Percentiles rank a stretch among this genome's conserved stretches.
phyloP scores from a whole-genome alignment of 768 basidiomycete species.

The Tulasnella sp. region DNA sequence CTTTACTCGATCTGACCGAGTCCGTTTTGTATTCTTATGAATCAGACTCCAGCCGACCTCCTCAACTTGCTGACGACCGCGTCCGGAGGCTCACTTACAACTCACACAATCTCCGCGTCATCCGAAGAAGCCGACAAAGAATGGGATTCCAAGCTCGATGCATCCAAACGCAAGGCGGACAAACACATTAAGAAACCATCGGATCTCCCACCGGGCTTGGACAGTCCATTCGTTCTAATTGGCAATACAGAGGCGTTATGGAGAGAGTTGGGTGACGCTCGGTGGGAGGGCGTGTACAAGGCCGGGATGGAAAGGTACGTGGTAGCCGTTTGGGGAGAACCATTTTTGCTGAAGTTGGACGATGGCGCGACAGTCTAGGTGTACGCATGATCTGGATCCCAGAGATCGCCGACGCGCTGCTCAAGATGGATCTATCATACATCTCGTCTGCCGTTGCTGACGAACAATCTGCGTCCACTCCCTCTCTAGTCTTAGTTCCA shows the following conservation, averaged over 20 bases:
- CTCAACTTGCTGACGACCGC: not conserved
- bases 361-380: not conserved
- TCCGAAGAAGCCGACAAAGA: not conserved
- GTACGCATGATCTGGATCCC: slow-evolving; percentile 7
- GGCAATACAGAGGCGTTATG: not conserved
- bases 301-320: not conserved
- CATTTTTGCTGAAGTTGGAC: not conserved
- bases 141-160: not conserved
- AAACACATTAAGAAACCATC: not conserved
- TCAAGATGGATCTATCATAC: slow-evolving; percentile 3
- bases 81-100: not conserved
- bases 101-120: not conserved
- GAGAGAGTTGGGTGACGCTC: not conserved
- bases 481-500: not conserved
- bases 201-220: not conserved
- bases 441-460: not conserved
- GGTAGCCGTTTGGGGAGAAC: not conserved
- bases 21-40: no score
- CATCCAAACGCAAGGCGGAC: not conserved
- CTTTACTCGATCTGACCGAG: no score
- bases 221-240: not conserved
- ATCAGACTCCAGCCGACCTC: not conserved
- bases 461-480: no score
- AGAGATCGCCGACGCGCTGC: not conserved
- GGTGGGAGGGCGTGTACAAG: slow-evolving; percentile 1